Percentiles rank a stretch among this genome's conserved stretches.
phyloP scores from a whole-genome alignment of 2,329 filamentous ascomycete genomes.

The Alternaria infectoria region DNA sequence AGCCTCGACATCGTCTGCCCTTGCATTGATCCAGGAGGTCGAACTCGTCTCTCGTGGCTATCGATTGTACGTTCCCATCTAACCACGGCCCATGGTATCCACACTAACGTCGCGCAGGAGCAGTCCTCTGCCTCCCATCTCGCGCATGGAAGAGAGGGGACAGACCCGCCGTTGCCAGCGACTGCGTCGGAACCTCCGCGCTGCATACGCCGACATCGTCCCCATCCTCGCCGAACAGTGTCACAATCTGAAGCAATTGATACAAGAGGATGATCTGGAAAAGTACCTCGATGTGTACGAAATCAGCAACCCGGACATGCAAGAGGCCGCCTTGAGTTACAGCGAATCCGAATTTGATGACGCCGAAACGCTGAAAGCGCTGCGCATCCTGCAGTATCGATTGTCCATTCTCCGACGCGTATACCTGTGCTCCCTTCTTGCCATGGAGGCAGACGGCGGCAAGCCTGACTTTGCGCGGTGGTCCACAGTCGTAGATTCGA shows the following conservation, averaged over 20 bases:
- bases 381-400: conserved; percentile 70
- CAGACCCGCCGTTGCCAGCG: conserved; percentile 80
- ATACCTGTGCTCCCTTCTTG: conserved; percentile 85
- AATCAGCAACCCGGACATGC: conserved; percentile 54
- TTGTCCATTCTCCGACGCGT: conserved; percentile 83
- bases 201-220: conserved; percentile 72
- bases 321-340: conserved; percentile 60
- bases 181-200: conserved; percentile 76
- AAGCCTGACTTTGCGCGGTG: conserved; percentile 78
- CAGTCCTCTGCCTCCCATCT: conserved; percentile 88
- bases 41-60: conserved; percentile 92
- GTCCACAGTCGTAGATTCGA: conserved; percentile 77
- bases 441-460: conserved; percentile 81
- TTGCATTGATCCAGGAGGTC: conserved; percentile 91
- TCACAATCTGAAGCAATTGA: conserved; percentile 71
- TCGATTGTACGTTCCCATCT: conserved; percentile 66
- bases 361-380: conserved; percentile 75
- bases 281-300: conserved; percentile 82
- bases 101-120: conserved; percentile 63
- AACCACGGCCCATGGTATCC: neutral
- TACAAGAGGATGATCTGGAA: conserved; percentile 81
- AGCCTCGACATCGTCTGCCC: conserved; percentile 73
- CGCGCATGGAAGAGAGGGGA: conserved; percentile 81
- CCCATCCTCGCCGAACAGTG: conserved; percentile 75
- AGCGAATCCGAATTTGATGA: conserved; percentile 75